phyloP scores from a whole-genome alignment of 768 basidiomycete genomes.

The Mycena amicta region DNA sequence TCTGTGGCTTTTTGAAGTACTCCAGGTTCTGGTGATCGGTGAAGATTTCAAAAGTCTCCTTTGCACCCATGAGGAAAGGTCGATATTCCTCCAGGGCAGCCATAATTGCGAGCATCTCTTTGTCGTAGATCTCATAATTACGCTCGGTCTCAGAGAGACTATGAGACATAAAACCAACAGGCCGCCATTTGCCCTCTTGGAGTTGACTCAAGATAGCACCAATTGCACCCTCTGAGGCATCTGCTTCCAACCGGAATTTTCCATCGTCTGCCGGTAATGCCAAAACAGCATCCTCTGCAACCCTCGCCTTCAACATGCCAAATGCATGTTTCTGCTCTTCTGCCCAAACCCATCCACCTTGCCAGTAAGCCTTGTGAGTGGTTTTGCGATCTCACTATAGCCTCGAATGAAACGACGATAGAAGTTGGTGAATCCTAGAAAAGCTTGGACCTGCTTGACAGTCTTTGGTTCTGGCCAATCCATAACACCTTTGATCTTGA shows the following conservation, averaged over 20 bases:
- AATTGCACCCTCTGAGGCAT: slow-evolving; percentile 26
- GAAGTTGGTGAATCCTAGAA: slow-evolving; percentile 34
- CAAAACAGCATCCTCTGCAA: slow-evolving; percentile 1
- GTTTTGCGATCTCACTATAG: slow-evolving; percentile 27
- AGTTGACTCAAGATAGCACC: slow-evolving; percentile 29
- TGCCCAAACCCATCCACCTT: not conserved
- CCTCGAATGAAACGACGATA: slow-evolving; percentile 31
- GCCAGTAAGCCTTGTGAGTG: not conserved
- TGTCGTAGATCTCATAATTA: slow-evolving; percentile 51
- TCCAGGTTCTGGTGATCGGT: slow-evolving; percentile 18
- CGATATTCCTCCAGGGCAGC: slow-evolving; percentile 31
- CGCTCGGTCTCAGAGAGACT: slow-evolving; percentile 34
- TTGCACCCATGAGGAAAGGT: slow-evolving; percentile 9
- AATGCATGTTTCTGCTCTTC: not conserved
- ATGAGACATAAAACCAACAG: slow-evolving; percentile 42
- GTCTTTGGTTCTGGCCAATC: slow-evolving; percentile 29
- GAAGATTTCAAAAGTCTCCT: not conserved
- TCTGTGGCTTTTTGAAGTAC: slow-evolving; percentile 15
- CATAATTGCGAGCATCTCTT: slow-evolving; percentile 52
- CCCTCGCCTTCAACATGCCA: not conserved
- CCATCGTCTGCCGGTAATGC: slow-evolving; percentile 3
- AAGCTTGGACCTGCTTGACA: slow-evolving; percentile 24
- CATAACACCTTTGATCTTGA: slow-evolving; percentile 32
- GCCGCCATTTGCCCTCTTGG: slow-evolving; percentile 29
- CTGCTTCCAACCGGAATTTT: slow-evolving; percentile 26